phyloP scores from a whole-genome alignment of 1,139 yeast genomes.

The Wickerhamomyces sp. region DNA sequence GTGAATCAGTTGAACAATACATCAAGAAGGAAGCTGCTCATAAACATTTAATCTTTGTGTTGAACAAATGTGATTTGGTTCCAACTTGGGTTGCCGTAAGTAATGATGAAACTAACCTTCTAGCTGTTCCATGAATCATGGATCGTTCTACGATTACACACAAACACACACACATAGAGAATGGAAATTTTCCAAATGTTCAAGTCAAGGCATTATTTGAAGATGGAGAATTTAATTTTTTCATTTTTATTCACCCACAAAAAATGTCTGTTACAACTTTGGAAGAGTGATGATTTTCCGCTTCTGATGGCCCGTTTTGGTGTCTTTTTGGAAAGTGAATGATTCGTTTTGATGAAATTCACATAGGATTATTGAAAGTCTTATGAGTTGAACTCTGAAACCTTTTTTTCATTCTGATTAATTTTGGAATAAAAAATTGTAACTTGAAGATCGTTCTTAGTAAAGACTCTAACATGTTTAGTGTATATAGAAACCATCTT shows the following conservation, averaged over 20 bases:
- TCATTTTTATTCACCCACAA: constrained; percentile 24
- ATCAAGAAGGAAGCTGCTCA: constrained; percentile 93
- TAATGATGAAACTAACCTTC: constrained; percentile 24
- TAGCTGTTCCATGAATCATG: not conserved
- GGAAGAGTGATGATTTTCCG: constrained; percentile 73
- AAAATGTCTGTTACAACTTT: constrained; percentile 92
- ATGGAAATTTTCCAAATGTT: constrained; percentile 29
- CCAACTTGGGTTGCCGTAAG: constrained; percentile 99
- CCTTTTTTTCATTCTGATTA: too few species aligned
- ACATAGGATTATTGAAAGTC: constrained; percentile 31
- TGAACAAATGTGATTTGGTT: constrained; percentile 96
- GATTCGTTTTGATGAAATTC: constrained; percentile 21
- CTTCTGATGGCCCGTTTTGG: constrained; percentile 38
- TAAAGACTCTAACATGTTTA: constrained; percentile 68
- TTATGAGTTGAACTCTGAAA: constrained; percentile 61
- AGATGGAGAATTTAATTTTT: too few species aligned
- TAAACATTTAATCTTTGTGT: constrained; percentile 88
- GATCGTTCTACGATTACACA: too few species aligned
- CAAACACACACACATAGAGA: too few species aligned
- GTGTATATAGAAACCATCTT: too few species aligned
- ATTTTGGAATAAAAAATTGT: constrained; percentile 24
- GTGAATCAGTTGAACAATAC: constrained; percentile 89
- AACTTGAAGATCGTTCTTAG: constrained; percentile 49
- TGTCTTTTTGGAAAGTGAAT: constrained; percentile 14
- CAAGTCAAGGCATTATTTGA: constrained; percentile 64